Percentiles rank a stretch among this genome's conserved stretches.
phyloP scores from a whole-genome alignment of 2,329 filamentous ascomycete species.

The Botrytis sinoallii region DNA sequence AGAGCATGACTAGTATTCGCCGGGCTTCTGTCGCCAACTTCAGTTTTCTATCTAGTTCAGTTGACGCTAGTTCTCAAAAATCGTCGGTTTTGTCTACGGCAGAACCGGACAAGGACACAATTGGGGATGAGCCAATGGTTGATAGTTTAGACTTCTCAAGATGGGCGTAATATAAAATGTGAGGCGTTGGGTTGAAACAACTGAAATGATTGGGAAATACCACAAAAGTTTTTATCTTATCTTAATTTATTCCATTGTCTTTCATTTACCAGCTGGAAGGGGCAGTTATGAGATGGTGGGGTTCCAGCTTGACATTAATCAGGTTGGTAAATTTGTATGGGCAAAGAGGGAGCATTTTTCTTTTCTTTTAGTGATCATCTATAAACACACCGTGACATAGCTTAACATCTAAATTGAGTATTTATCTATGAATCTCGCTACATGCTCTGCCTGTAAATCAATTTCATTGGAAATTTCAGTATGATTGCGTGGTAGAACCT shows the following conservation, averaged over 20 bases:
- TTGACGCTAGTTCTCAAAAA: constrained; percentile 56
- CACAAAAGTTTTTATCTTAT: constrained; percentile 28
- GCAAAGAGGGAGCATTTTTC: not conserved
- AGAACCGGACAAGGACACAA: constrained; percentile 48
- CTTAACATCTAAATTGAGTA: not conserved
- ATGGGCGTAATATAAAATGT: constrained; percentile 34
- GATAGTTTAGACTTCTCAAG: constrained; percentile 38
- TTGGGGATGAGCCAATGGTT: constrained; percentile 34
- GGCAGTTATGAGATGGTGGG: not conserved
- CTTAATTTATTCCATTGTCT: not conserved
- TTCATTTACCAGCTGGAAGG: not conserved
- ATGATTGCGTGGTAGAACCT: not conserved
- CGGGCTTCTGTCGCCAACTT: constrained; percentile 65
- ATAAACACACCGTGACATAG: not conserved
- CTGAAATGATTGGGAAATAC: constrained; percentile 26
- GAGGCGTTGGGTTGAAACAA: constrained; percentile 9
- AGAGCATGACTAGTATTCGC: constrained; percentile 59
- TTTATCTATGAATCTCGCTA: not conserved
- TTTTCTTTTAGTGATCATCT: not conserved
- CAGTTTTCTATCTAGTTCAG: constrained; percentile 59
- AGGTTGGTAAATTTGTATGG: not conserved
- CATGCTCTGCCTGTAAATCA: not conserved
- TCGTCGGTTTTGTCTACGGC: constrained; percentile 57
- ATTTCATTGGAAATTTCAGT: not conserved
- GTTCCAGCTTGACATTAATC: not conserved